phyloP scores from a whole-genome alignment of 2,329 filamentous ascomycete genomes.

The Camillea tinctor region DNA sequence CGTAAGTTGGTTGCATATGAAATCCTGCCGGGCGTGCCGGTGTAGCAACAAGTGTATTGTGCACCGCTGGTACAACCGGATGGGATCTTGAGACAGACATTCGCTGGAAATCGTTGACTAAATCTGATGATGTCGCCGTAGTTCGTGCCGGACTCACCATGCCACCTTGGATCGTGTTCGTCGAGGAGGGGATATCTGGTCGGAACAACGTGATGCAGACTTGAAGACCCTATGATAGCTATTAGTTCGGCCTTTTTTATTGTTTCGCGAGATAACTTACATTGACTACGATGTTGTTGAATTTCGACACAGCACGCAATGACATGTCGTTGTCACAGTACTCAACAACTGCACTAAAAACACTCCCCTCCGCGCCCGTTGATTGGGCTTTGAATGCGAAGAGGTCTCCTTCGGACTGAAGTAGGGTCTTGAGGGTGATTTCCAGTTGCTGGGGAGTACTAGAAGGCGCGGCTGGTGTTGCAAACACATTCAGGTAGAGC shows the following conservation, averaged over 20 bases:
- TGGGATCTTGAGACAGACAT: constrained; percentile 27
- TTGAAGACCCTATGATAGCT: constrained; percentile 24
- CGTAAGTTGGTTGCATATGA: constrained; percentile 32
- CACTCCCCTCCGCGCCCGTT: constrained; percentile 38
- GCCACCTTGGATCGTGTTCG: constrained; percentile 14
- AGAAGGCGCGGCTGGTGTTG: constrained; percentile 15
- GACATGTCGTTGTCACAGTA: constrained; percentile 51
- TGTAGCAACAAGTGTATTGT: constrained; percentile 23
- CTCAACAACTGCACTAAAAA: constrained; percentile 50
- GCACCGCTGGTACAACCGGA: constrained; percentile 19
- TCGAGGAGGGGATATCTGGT: constrained; percentile 27
- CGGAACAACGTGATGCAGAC: constrained; percentile 30
- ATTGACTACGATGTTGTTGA: constrained; percentile 38
- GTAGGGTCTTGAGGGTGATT: constrained; percentile 38
- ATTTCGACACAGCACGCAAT: constrained; percentile 38
- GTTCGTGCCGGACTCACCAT: constrained; percentile 22
- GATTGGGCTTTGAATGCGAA: constrained; percentile 49
- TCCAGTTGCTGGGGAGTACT: constrained; percentile 33
- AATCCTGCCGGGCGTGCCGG: constrained; percentile 25
- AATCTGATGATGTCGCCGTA: constrained; percentile 21
- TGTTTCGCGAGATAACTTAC: constrained; percentile 28
- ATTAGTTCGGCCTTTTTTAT: constrained; percentile 3
- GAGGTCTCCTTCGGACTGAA: constrained; percentile 50
- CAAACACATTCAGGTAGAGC: constrained; percentile 49
- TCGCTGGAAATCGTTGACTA: constrained; percentile 26